Evolutionary conservation across 305 asterid genomes (phyloP).

Genomic region (Solanum aculeatissimum): DNA sequence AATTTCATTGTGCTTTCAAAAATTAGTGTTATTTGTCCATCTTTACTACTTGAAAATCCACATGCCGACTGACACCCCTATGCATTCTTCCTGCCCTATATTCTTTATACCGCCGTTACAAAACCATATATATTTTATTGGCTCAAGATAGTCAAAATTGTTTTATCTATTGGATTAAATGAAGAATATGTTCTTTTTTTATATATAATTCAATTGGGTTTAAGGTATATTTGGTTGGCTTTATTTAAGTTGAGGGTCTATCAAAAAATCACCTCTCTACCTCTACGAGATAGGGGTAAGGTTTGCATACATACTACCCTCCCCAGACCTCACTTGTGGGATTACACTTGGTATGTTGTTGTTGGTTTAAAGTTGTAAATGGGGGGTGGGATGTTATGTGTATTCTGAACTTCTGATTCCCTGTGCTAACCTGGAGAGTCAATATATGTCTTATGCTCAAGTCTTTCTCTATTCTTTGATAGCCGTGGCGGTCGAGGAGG

Average conservation of each 20-base stretch:
- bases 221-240: background rate
- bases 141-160: background rate
- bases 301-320: background rate
- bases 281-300: background rate
- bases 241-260: background rate
- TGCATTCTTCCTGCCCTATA: background rate
- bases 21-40: background rate
- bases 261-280: background rate
- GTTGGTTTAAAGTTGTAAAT: background rate
- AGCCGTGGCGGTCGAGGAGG: slow-evolving; percentile 96
- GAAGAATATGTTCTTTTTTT: background rate
- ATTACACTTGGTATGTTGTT: background rate
- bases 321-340: background rate
- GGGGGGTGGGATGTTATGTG: background rate
- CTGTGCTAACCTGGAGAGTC: background rate
- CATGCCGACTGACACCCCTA: background rate
- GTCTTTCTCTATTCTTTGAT: background rate
- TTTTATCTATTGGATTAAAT: background rate
- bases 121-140: background rate
- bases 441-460: background rate
- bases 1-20: background rate
- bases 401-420: background rate
- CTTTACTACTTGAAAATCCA: background rate
- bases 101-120: background rate
- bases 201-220: background rate